Conservation (phyloP, 1,139 yeast genomes). For the Kodamaea alishanica region DNA sequence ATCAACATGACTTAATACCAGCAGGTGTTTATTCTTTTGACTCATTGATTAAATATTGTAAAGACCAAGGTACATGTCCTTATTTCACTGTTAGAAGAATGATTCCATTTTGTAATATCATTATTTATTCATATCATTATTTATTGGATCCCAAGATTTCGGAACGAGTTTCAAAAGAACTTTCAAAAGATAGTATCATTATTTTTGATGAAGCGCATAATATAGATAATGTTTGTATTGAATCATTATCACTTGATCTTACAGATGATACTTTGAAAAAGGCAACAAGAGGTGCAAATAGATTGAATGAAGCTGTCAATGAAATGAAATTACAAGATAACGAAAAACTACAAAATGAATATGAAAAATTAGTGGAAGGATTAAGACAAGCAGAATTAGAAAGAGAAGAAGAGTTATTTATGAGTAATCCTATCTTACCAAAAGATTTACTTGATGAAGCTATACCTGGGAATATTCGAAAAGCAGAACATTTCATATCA, state of each 20-base stretch:
- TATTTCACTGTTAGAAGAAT: constrained; percentile 96
- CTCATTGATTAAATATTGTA: constrained; percentile 71
- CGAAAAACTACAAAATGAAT: constrained; percentile 80
- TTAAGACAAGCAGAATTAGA: constrained; percentile 73
- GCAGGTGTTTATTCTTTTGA: constrained; percentile 95
- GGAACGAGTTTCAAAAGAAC: constrained; percentile 87
- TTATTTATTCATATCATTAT: constrained; percentile 95
- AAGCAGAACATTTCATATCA: constrained; percentile 95
- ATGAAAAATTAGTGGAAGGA: constrained; percentile 87
- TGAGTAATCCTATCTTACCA: constrained; percentile 85
- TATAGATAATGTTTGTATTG: constrained; percentile 97
- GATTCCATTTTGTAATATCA: constrained; percentile 92
- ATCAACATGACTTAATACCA: constrained; percentile 85
- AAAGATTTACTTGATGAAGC: constrained; percentile 87
- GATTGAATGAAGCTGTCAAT: constrained; percentile 70
- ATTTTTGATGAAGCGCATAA: constrained; percentile 98
- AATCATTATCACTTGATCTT: constrained; percentile 80
- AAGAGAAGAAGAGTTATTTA: constrained; percentile 73
- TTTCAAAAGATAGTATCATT: constrained; percentile 88
- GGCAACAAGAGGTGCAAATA: constrained; percentile 67
- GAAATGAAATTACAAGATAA: constrained; percentile 82
- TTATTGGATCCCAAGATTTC: constrained; percentile 95
- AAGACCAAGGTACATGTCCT: constrained; percentile 80
- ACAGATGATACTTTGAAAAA: constrained; percentile 46
- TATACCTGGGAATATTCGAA: constrained; percentile 91